Base-by-base conservation (phyloP, 441 rosid species). In the Pelargonium australe region DNA sequence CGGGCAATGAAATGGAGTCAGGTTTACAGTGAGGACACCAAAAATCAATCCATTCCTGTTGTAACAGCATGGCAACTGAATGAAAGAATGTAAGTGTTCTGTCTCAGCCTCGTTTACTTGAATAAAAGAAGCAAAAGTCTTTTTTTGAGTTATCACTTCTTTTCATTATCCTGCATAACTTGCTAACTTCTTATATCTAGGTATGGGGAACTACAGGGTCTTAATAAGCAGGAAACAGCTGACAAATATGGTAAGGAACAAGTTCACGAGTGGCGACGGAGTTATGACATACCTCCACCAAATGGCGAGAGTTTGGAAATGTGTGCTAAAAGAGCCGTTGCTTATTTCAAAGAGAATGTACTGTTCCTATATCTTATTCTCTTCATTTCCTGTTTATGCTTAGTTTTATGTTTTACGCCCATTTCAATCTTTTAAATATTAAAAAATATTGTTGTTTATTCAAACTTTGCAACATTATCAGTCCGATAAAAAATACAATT, bases 181-280 rank as follows among this genome's bases (percentile, higher is more conserved):
- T 70, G 12, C 65, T 31, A 31, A 20, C 13, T 28, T 67, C 11
- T 49, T 60, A 7, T 67, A 41, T 70, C 16, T 75, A 95, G 97
- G 98, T 95, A 95, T 66, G 98, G 99, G 69, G 92, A 92, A 76
- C 71, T 95, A 47, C 98, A 92, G 65, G 99, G 99, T 76, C 89
- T 90, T 40, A 95, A 95, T 81, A 95, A 95, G 84, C 82, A 87
- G 74, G 98, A 92, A 81, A 95, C 99, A 0, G 97, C 99, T 10
- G 91, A 89, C 41, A 86, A 87, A 80, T 95, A 81, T 51, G 99
- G 99, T 71, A 90, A 85, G 65, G 91, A 92, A 61, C 82, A 90
- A 79, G 97, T 95, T 75, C 96, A 90, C 0, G 97, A 92, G 82
- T 95, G 99, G 99, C 90, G 99, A 66, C 80, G 98, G 74, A 95